These are phyloP conservation scores for Alternaria sp. DNA, from an alignment of 2,329 filamentous ascomycete genomes.

Conservation along the genomic window DNA sequence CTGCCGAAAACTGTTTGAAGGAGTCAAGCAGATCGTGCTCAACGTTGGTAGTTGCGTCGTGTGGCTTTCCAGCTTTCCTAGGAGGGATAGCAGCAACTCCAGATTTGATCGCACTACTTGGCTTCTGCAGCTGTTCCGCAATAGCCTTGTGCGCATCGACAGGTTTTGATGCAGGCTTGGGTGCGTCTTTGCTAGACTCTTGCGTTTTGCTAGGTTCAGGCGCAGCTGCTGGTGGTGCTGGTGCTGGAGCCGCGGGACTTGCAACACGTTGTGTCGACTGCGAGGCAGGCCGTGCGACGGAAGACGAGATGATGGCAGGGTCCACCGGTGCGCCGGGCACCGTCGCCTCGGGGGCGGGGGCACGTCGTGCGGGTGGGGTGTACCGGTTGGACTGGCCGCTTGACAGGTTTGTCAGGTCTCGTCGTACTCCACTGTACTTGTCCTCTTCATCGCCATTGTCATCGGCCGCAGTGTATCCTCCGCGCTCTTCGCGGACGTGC, in stretches of 20 bases:
- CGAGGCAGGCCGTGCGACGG: constrained; percentile 63
- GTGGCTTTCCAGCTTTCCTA: constrained; percentile 50
- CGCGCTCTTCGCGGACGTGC: constrained; percentile 89
- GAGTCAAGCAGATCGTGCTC: constrained; percentile 67
- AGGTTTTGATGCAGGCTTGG: constrained; percentile 28
- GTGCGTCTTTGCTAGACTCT: constrained; percentile 3
- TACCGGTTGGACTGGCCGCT: constrained; percentile 74
- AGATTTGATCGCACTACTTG: constrained; percentile 38
- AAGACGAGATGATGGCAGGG: constrained; percentile 89
- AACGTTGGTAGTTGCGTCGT: constrained; percentile 65
- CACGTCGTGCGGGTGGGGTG: constrained; percentile 85
- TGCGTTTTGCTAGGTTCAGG: constrained; percentile 21
- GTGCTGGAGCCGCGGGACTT: constrained; percentile 31
- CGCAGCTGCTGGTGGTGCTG: constrained; percentile 29
- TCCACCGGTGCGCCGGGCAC: constrained; percentile 80
- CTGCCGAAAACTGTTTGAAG: constrained; percentile 69
- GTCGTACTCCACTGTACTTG: constrained; percentile 94
- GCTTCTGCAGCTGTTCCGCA: constrained; percentile 35
- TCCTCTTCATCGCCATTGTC: constrained; percentile 85
- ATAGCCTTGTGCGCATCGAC: constrained; percentile 25
- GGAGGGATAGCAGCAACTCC: constrained; percentile 31
- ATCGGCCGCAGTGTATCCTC: constrained; percentile 68
- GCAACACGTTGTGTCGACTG: constrained; percentile 32
- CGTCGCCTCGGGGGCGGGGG: constrained; percentile 74
- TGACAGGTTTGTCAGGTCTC: constrained; percentile 71